Evolutionary conservation across 306 rosid species (phyloP), one percentile per base, ranked within the genome.

Genomic region (Acacia melanoxylon): DNA sequence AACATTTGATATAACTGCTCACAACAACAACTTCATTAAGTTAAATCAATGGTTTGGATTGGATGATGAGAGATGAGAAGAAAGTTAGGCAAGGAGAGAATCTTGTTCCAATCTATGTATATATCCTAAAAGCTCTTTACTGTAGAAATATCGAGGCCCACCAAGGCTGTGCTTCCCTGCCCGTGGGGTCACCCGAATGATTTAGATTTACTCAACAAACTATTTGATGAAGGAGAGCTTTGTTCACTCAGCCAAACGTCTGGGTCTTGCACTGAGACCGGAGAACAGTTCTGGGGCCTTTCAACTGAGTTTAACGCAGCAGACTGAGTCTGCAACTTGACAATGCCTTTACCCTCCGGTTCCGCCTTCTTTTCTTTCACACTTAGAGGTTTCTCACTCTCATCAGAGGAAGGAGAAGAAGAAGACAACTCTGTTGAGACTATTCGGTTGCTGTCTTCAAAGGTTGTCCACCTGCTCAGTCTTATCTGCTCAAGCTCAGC

Each of bases 171-270:
- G 80, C 52, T 81, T 80, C 17, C 45, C 63, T 56, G 1, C 41
- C 15, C 12, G 42, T 16, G 56, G 24, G 59, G 77, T 86, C 81
- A 89, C 72, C 72, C 87, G 80, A 85, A 83, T 31, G 20, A 48
- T 48, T 48, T 48, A 10, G 89, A 76, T 74, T 87, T 90, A 37
- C 89, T 86, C 20, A 89, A 83, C 85, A 90, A 85, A 85, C 97
- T 87, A 82, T 69, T 93, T 6, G 98, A 90, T 3, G 97, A 89
- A 75, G 91, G 93, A 27, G 99, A 95, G 85, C 98, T 95, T 10
- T 84, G 95, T 77, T 89, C 95, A 74, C 98, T 91, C 31, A 83
- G 79, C 99, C 98, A 93, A 35, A 87, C 51, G 37, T 93, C 91
- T 67, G 88, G 84, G 59, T 91, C 94, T 79, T 95, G 95, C 6